These are phyloP conservation scores for Serendipita sp. DNA, from an alignment of 768 basidiomycete species.

Conservation along the genomic window DNA sequence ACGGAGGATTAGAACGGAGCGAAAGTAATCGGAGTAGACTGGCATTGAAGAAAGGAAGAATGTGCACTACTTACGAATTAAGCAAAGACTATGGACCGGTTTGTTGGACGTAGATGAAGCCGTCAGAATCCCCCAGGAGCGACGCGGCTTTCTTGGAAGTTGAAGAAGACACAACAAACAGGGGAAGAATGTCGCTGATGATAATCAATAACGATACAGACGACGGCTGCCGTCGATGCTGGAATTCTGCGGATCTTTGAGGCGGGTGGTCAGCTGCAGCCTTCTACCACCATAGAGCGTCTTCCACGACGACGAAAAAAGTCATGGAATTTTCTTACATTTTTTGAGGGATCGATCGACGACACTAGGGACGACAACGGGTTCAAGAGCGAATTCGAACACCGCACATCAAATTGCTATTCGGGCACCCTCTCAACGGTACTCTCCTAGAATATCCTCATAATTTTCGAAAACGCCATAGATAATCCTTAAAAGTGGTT, in stretches of 20 bases:
- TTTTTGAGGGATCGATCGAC: not conserved
- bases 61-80: no score
- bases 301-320: not conserved
- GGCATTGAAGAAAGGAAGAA: no score
- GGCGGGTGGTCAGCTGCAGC: not conserved
- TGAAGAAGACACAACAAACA: not conserved
- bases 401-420: not conserved
- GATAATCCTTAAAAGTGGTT: no score
- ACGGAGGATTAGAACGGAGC: no score
- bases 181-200: not conserved
- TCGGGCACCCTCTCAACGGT: no score
- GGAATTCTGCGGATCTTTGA: not conserved
- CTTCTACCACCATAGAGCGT: not conserved
- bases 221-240: not conserved
- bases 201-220: slow-evolving; percentile 1
- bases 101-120: no score
- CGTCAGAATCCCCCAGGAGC: no score
- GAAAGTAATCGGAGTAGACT: no score
- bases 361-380: not conserved
- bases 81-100: no score
- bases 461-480: no score
- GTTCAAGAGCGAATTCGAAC: not conserved
- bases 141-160: no score
- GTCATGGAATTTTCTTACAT: not conserved
- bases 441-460: no score